phyloP scores from a whole-genome alignment of 768 basidiomycete species.

The Coprinellus micaceus region DNA sequence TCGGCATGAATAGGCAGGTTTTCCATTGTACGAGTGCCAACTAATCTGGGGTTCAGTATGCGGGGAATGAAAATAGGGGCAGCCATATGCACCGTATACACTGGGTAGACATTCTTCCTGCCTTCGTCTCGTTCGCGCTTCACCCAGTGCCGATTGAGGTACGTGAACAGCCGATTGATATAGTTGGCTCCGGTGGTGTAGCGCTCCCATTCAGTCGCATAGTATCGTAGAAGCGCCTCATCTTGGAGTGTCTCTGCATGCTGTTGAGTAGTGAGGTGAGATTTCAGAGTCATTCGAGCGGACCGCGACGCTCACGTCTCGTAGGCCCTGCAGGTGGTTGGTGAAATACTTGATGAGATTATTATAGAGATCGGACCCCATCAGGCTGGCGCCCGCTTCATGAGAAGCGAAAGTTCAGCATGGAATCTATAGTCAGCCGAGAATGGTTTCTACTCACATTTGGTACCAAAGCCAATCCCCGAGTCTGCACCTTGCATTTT shows the following conservation, averaged over 20 bases:
- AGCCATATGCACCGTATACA: conserved; percentile 86
- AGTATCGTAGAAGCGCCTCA: conserved; percentile 85
- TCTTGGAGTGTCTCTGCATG: conserved; percentile 77
- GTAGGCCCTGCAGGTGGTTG: conserved; percentile 70
- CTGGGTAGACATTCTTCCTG: conserved; percentile 87
- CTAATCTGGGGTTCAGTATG: conserved; percentile 34
- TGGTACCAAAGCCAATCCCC: conserved; percentile 52
- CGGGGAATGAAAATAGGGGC: not conserved
- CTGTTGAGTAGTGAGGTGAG: conserved; percentile 37
- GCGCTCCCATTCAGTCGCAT: conserved; percentile 90
- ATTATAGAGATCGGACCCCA: conserved; percentile 97
- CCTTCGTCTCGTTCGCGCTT: conserved; percentile 98
- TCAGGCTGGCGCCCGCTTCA: conserved; percentile 85
- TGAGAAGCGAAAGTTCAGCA: conserved; percentile 19
- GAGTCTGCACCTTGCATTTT: conserved; percentile 60
- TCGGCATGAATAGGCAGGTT: conserved; percentile 79
- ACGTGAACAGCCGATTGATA: conserved; percentile 95
- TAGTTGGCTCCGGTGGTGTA: conserved; percentile 98
- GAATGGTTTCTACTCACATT: conserved; percentile 50
- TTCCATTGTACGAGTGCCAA: conserved; percentile 98
- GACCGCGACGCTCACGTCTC: conserved; percentile 29
- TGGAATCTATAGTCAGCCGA: conserved; percentile 23
- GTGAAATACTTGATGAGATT: conserved; percentile 91
- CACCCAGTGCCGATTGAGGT: conserved; percentile 99
- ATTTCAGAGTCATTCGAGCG: conserved; percentile 4